Evolutionary conservation across 805 yeast genomes (phyloP).

Genomic region (Kuraishia hungarica): DNA sequence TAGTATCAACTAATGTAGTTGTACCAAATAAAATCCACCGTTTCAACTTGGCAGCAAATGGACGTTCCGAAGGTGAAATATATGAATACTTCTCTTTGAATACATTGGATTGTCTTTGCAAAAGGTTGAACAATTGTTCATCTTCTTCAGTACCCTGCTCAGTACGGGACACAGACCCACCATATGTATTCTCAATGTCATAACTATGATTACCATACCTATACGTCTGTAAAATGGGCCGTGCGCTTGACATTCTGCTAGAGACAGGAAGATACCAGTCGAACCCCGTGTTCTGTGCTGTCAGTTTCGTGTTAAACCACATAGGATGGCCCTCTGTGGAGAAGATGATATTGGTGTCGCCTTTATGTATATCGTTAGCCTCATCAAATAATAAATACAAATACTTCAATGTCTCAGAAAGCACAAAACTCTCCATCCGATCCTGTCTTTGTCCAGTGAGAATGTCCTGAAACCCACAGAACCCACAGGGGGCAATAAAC

Average conservation of each 20-base stretch:
- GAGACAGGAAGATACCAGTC: background rate
- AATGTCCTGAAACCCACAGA: conserved; percentile 67
- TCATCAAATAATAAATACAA: conserved; percentile 72
- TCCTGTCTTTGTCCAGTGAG: conserved; percentile 55
- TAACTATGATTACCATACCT: background rate
- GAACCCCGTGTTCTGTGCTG: background rate
- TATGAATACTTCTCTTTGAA: background rate
- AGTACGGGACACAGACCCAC: background rate
- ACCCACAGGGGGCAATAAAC: conserved; percentile 66
- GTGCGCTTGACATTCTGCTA: background rate
- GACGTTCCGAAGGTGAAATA: background rate
- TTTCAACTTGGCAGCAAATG: background rate
- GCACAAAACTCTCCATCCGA: conserved; percentile 86
- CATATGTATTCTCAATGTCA: background rate
- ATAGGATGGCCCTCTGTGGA: conserved; percentile 91
- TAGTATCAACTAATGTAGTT: background rate
- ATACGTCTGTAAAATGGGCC: background rate
- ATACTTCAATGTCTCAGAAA: conserved; percentile 83
- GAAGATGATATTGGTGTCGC: conserved; percentile 37
- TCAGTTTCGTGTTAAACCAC: conserved; percentile 46
- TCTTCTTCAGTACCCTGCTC: background rate
- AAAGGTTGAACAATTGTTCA: background rate
- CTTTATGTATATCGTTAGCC: conserved; percentile 38
- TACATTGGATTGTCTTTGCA: background rate
- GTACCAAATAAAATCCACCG: background rate